These are phyloP conservation scores for Zarea fungicola DNA, from an alignment of 2,329 filamentous ascomycete species.

Conservation along the genomic window DNA sequence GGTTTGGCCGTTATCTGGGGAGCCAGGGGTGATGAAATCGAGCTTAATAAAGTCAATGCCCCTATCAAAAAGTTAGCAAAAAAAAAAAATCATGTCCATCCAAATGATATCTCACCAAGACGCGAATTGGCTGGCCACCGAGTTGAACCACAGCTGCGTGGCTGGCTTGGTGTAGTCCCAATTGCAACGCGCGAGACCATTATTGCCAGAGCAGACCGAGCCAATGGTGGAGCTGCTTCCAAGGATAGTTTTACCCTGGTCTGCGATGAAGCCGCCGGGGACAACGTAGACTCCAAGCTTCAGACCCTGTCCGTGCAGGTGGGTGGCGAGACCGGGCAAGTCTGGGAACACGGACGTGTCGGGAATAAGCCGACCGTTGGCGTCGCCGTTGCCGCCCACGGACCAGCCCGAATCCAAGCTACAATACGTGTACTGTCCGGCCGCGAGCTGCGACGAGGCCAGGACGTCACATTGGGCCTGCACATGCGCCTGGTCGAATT, in stretches of 20 bases:
- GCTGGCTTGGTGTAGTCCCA: conserved; percentile 17
- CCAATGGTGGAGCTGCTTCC: conserved; percentile 15
- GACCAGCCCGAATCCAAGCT: conserved; percentile 20
- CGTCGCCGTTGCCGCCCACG: conserved; percentile 17
- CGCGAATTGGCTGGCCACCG: conserved; percentile 16
- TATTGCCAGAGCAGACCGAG: conserved; percentile 16
- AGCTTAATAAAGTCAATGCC: conserved; percentile 19
- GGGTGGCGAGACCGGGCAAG: conserved; percentile 16
- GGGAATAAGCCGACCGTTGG: conserved; percentile 17
- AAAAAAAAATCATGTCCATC: no score
- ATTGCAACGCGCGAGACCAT: conserved; percentile 17
- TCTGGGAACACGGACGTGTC: conserved; percentile 15
- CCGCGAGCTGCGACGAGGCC: conserved; percentile 1
- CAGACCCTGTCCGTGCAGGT: conserved; percentile 17
- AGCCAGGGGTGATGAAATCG: conserved; percentile 19
- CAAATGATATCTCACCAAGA: conserved; percentile 15
- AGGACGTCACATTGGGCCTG: conserved; percentile 16
- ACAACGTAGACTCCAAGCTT: conserved; percentile 18
- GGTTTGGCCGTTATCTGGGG: conserved; percentile 17
- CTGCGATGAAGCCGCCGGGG: conserved; percentile 17
- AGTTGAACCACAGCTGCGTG: conserved; percentile 17
- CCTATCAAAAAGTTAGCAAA: neutral
- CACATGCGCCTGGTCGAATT: conserved; percentile 17
- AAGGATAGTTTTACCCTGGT: conserved; percentile 17
- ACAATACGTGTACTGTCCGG: conserved; percentile 17